These are phyloP conservation scores for Eucalyptus cladocalyx DNA, from an alignment of 345 rosid species.

Conservation along the genomic window DNA sequence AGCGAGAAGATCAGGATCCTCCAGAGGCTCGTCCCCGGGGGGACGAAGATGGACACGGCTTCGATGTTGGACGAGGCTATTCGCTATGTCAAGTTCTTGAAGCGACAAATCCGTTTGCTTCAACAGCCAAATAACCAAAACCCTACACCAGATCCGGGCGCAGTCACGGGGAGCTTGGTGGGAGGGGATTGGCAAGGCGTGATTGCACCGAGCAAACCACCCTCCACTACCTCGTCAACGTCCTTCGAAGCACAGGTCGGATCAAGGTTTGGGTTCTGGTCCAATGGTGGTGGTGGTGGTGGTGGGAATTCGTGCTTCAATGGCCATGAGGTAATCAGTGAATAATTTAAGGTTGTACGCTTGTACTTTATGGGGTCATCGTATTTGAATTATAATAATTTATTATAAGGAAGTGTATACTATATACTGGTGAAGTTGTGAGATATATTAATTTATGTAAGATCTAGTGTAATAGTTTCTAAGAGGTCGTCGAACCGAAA, in stretches of 20 bases:
- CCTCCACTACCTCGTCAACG: background rate
- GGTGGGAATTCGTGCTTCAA: background rate
- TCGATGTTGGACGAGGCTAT: conserved; percentile 95
- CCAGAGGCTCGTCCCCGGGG: conserved; percentile 91
- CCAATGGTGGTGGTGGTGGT: background rate
- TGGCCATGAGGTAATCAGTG: background rate
- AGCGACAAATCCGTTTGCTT: conserved; percentile 65
- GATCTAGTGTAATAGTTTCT: background rate
- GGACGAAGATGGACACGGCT: conserved; percentile 93
- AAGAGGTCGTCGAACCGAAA: background rate
- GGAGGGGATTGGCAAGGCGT: background rate
- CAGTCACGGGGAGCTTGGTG: background rate
- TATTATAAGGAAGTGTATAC: background rate
- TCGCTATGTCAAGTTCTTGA: conserved; percentile 90
- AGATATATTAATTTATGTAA: background rate
- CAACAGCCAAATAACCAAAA: conserved; percentile 24
- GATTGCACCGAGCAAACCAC: background rate
- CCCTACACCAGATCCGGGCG: background rate
- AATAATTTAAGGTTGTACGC: background rate
- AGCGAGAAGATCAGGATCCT: conserved; percentile 90
- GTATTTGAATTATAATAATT: background rate
- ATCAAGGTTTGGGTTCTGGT: background rate
- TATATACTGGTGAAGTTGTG: background rate
- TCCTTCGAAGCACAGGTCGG: background rate
- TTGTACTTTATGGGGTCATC: background rate